Percentiles rank a stretch among this genome's conserved stretches.
Evolutionary conservation across 1,284 basidiomycete genomes (phyloP).

Genomic region (Ceratobasidium sp.): DNA sequence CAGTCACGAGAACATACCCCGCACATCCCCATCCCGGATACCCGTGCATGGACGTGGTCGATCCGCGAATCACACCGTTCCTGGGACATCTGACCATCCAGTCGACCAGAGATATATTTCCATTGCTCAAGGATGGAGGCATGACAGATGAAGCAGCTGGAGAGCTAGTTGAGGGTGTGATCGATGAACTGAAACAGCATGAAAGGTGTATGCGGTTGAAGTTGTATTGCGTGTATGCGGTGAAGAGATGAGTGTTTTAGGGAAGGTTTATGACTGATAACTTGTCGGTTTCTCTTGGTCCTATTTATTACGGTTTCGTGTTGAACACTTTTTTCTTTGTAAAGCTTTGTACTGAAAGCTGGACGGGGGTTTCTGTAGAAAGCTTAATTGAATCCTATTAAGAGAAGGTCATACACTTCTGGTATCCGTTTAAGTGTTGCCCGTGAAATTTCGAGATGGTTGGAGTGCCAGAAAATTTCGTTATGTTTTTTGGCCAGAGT

Average conservation of each 20-base stretch:
- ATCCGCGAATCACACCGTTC: slow-evolving; percentile 10
- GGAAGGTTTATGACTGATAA: too few relatives aligned
- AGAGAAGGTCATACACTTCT: too few relatives aligned
- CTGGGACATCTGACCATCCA: background rate
- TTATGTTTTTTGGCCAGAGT: too few relatives aligned
- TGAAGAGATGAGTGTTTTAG: background rate
- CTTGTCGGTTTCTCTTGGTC: too few relatives aligned
- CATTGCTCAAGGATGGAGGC: background rate
- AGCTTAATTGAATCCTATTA: too few relatives aligned
- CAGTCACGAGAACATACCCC: background rate
- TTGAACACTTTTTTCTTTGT: too few relatives aligned
- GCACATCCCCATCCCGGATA: slow-evolving; percentile 13
- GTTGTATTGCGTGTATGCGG: slow-evolving; percentile 10
- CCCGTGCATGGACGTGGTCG: background rate
- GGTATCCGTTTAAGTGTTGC: too few relatives aligned
- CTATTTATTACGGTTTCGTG: too few relatives aligned
- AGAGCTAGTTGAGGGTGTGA: background rate
- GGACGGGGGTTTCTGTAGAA: too few relatives aligned
- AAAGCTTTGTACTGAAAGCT: too few relatives aligned
- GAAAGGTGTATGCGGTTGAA: slow-evolving; percentile 4
- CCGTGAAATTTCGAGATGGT: too few relatives aligned
- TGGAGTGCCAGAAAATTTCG: too few relatives aligned
- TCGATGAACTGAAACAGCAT: slow-evolving; percentile 14
- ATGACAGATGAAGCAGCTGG: background rate
- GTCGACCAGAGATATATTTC: background rate